These are phyloP conservation scores for Vitellaria paradoxa DNA, from an alignment of 179 eudicot genomes.

Conservation along the genomic window DNA sequence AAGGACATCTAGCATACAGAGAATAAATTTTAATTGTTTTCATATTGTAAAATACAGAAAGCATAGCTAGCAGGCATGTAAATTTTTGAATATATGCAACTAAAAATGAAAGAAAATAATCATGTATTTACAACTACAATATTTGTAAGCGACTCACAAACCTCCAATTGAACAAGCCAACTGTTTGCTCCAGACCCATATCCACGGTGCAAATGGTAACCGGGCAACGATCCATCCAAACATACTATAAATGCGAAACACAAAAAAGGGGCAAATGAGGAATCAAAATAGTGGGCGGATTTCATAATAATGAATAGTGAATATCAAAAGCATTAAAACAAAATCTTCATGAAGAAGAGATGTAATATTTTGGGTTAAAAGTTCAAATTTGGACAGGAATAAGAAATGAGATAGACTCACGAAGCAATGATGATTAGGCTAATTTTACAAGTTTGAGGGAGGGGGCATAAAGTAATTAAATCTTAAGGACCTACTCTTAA, in stretches of 20 bases:
- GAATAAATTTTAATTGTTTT: too few relatives aligned
- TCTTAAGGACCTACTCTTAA: too few relatives aligned
- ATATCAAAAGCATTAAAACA: not conserved
- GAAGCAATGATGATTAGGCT: not conserved
- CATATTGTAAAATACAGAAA: too few relatives aligned
- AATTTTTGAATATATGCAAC: not conserved
- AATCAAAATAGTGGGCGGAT: not conserved
- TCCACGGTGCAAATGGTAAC: slow-evolving; percentile 81
- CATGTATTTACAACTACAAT: not conserved
- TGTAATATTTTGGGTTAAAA: not conserved
- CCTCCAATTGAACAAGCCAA: slow-evolving; percentile 93
- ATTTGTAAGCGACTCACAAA: slow-evolving; percentile 21
- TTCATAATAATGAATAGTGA: not conserved
- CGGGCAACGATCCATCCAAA: slow-evolving; percentile 90
- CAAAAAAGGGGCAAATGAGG: not conserved
- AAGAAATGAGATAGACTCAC: not conserved
- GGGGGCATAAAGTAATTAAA: too few relatives aligned
- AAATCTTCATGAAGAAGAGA: not conserved
- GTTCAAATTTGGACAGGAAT: too few relatives aligned
- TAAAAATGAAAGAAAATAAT: too few relatives aligned
- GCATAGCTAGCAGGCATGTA: not conserved
- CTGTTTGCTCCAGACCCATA: slow-evolving; percentile 85
- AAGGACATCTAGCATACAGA: too few relatives aligned
- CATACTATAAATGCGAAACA: slow-evolving; percentile 56
- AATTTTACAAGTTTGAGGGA: too few relatives aligned